phyloP scores from a whole-genome alignment of 345 rosid species.

The Brassica cretica region DNA sequence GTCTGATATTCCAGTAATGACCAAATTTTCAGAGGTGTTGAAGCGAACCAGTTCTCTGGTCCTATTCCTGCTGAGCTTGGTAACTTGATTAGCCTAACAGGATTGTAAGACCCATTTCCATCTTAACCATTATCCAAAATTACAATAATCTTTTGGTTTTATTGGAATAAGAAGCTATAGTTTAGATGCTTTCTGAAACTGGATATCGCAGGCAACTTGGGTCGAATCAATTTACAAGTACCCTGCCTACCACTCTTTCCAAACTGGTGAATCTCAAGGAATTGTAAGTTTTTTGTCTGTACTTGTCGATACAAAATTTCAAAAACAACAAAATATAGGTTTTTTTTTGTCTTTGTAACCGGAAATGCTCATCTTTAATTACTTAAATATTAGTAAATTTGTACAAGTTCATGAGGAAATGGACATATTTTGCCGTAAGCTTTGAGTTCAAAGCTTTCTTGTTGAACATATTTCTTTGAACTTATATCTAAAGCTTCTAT shows the following conservation, averaged over 20 bases:
- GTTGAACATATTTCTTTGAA: neutral
- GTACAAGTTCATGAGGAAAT: neutral
- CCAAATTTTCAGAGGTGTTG: constrained; percentile 44
- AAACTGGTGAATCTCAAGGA: constrained; percentile 32
- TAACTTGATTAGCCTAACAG: constrained; percentile 42
- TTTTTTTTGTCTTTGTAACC: neutral
- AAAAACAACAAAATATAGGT: neutral
- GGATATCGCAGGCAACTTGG: constrained; percentile 40
- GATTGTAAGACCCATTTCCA: constrained; percentile 39
- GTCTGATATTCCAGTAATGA: neutral
- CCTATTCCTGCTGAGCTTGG: constrained; percentile 51
- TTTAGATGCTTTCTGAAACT: neutral
- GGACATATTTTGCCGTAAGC: neutral
- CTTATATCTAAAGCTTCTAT: too few relatives aligned
- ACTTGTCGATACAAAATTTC: neutral
- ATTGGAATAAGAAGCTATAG: too few relatives aligned
- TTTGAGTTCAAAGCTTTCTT: neutral
- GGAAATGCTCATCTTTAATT: neutral
- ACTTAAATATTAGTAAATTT: neutral
- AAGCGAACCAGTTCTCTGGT: constrained; percentile 56
- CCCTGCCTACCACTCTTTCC: constrained; percentile 39
- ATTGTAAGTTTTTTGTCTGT: constrained; percentile 5
- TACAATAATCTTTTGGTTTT: neutral
- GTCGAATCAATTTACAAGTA: constrained; percentile 45
- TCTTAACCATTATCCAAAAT: neutral